Evolutionary conservation across 176 grass and related monocot species (phyloP).

Genomic region (Miscanthus lutarioriparius): DNA sequence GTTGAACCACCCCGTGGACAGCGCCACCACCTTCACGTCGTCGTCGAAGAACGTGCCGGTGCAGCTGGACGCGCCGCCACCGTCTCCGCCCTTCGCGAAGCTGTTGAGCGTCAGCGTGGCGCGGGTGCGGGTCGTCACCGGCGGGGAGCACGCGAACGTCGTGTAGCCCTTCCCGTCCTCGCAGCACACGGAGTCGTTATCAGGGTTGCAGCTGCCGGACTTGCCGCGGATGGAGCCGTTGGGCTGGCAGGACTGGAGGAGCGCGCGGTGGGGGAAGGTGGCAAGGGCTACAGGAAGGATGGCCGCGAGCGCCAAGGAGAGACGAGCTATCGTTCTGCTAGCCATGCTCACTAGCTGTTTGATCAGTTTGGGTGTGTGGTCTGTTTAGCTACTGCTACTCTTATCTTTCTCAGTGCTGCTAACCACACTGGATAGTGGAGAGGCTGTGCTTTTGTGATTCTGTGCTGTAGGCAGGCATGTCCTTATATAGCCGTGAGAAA

Average conservation of each 20-base stretch:
- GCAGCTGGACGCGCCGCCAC: conserved; percentile 26
- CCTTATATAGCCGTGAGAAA: conserved; percentile 12
- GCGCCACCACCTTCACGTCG: conserved; percentile 31
- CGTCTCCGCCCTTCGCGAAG: not conserved
- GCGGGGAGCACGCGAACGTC: conserved; percentile 28
- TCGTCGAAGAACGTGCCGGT: conserved; percentile 17
- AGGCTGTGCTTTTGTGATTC: not conserved
- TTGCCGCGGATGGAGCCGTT: not conserved
- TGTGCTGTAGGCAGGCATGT: not conserved
- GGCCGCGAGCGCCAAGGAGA: not conserved
- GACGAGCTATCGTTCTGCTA: not conserved
- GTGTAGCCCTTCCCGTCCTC: not conserved
- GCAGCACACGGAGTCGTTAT: conserved; percentile 29
- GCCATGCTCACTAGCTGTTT: not conserved
- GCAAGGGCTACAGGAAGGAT: not conserved
- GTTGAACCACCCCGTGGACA: conserved; percentile 37
- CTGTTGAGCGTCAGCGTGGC: conserved; percentile 34
- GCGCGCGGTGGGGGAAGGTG: conserved; percentile 11
- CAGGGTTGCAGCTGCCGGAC: not conserved
- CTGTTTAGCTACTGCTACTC: not conserved
- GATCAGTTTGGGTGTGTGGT: not conserved
- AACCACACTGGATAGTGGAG: not conserved
- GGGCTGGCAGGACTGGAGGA: conserved; percentile 32
- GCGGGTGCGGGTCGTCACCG: not conserved
- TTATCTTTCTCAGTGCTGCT: not conserved